Evolutionary conservation across 345 rosid genomes (phyloP).

Genomic region (Cardamine chenopodiifolia): DNA sequence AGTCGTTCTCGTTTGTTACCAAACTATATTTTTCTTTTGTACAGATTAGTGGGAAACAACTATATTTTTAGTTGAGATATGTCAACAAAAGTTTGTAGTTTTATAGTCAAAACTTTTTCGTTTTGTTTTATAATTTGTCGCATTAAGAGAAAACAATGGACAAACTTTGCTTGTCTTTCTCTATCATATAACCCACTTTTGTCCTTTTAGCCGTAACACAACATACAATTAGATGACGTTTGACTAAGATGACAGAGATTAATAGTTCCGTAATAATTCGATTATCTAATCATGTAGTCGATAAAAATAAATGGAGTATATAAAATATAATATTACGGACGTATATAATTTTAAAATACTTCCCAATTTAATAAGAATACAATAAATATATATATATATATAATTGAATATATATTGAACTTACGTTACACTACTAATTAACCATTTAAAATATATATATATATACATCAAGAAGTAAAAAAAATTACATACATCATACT

Average conservation of each 20-base stretch:
- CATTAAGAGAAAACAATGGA: constrained; percentile 37
- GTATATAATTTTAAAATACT: not conserved
- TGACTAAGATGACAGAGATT: not conserved
- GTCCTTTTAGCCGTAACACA: constrained; percentile 3
- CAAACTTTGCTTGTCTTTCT: constrained; percentile 25
- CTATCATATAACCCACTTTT: not conserved
- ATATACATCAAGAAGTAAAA: not conserved
- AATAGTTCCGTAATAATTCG: not conserved
- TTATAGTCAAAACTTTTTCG: constrained; percentile 32
- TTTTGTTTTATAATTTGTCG: constrained; percentile 30
- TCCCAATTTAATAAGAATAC: no score
- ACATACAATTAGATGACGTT: not conserved
- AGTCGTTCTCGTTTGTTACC: not conserved
- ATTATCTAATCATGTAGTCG: not conserved
- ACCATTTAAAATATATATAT: no score
- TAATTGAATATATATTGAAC: no score
- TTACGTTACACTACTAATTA: no score
- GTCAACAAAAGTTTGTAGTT: constrained; percentile 36
- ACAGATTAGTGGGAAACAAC: constrained; percentile 32
- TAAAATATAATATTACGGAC: not conserved
- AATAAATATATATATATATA: no score
- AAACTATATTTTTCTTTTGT: not conserved
- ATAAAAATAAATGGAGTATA: not conserved
- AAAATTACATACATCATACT: no score
- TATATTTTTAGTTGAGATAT: constrained; percentile 24